Base-by-base conservation (phyloP, 2,329 filamentous ascomycete genomes). In the Fusarium phyllophilum region DNA sequence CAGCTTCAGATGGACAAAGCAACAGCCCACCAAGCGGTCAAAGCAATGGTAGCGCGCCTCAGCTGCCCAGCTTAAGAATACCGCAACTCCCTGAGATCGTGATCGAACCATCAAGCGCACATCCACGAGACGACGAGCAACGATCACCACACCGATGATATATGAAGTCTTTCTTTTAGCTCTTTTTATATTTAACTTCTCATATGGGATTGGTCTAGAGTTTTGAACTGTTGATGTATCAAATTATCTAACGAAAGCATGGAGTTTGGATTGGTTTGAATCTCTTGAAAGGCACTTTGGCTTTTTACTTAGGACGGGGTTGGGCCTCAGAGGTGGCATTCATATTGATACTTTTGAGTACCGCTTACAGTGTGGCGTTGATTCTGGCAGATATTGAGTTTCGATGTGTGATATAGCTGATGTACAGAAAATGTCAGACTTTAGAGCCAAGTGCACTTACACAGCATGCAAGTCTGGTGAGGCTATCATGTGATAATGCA, bases 51-150 rank as follows among this genome's bases (percentile, higher is more conserved):
- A 83, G 82, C 3, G 76, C 81, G 12, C 86, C 87, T 0, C 87
- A 86, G 70, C 80, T 90, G 54, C 88, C 89, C 5, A 89, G 86
- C 73, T 75, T 91, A 73, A 83, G 85, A 54, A 82, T 90, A 38
- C 76, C 79, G 24, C 78, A 78, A 34, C 79, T 91, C 33, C 89
- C 89, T 7, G 85, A 87, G 72, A 91, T 91, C 76, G 85, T 90
- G 33, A 86, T 90, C 54, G 87, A 91, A 75, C 87, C 87, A n/a
- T 87, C 85, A 31, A 80, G 78, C 51, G 79, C 78, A 39, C 73
- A 78, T 38, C 77, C 78, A 39, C 58, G 65, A 62, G 74, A 79
- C 34, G 65, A 75, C 11, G 69, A 65, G 45, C 71, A 55, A 58
- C 75, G 55, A 61, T 66, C 66, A 63, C 56, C 59, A 52, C 56